Conservation (phyloP, 1,139 yeast genomes). For the Meyerozyma carpophila region DNA sequence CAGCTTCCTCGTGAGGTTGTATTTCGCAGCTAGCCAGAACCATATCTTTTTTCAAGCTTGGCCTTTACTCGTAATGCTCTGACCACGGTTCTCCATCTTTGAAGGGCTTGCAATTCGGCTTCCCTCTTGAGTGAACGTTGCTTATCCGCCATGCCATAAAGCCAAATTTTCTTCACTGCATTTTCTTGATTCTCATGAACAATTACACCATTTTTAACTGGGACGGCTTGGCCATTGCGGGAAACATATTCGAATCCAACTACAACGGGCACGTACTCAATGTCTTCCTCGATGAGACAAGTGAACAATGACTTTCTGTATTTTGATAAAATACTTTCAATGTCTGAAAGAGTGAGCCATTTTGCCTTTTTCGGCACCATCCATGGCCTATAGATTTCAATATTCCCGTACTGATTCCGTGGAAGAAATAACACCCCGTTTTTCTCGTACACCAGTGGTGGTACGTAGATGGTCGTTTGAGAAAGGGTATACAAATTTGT, state of each 20-base stretch:
- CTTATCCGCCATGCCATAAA: slow-evolving; percentile 9
- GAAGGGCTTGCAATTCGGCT: background rate
- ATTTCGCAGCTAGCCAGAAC: background rate
- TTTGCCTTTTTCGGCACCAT: slow-evolving; percentile 31
- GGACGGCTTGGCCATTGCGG: slow-evolving; percentile 24
- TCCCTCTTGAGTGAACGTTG: background rate
- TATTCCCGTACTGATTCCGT: slow-evolving; percentile 28
- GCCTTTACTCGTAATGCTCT: background rate
- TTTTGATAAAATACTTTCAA: slow-evolving; percentile 18
- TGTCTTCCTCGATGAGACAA: slow-evolving; percentile 4
- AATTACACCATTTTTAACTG: slow-evolving; percentile 26
- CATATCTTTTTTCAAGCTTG: background rate
- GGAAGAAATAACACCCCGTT: slow-evolving; percentile 17
- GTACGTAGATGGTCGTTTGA: slow-evolving; percentile 29
- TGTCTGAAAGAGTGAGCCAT: slow-evolving; percentile 24
- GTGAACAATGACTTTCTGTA: slow-evolving; percentile 7
- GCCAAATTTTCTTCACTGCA: slow-evolving; percentile 24
- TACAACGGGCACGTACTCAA: slow-evolving; percentile 30
- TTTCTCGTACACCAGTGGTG: slow-evolving; percentile 8
- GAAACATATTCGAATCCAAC: slow-evolving; percentile 26
- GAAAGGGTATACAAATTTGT: slow-evolving; percentile 21
- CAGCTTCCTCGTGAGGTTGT: slow-evolving; percentile 22
- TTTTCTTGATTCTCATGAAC: slow-evolving; percentile 16
- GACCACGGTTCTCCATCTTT: background rate
- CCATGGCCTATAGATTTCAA: slow-evolving; percentile 25